Evolutionary conservation across 805 yeast species (phyloP).

Genomic region (Zygosaccharomyces gambellarensis): DNA sequence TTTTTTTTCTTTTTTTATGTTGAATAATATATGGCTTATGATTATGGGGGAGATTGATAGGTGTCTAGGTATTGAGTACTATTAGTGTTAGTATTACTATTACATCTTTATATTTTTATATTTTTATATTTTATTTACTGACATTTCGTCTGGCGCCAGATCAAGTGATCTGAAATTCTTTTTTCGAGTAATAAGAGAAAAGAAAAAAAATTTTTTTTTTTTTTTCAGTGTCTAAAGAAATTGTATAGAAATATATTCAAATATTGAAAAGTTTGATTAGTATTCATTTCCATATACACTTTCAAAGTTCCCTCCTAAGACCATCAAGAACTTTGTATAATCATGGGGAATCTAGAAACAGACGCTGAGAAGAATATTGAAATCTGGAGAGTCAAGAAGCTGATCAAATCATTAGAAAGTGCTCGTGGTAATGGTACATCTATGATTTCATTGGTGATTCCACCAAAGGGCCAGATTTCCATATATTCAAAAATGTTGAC

Average conservation of each 20-base stretch:
- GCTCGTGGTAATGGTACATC: slow-evolving; percentile 99
- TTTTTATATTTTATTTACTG: background rate
- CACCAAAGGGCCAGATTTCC: slow-evolving; percentile 92
- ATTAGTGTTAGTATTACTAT: background rate
- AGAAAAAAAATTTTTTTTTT: slow-evolving; percentile 8
- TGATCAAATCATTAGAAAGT: slow-evolving; percentile 76
- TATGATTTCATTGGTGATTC: slow-evolving; percentile 93
- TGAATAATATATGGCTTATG: background rate
- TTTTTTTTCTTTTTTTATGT: slow-evolving; percentile 1
- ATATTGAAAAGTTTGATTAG: background rate
- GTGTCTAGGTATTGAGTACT: background rate
- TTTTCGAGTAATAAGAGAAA: slow-evolving; percentile 4
- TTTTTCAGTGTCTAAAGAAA: background rate
- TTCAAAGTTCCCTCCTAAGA: background rate
- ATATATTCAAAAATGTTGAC: slow-evolving; percentile 85
- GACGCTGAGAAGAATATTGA: slow-evolving; percentile 96
- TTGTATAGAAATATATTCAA: background rate
- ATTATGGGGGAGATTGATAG: background rate
- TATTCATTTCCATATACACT: background rate
- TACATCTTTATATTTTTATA: background rate
- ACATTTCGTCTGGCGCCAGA: slow-evolving; percentile 1
- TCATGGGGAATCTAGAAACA: slow-evolving; percentile 37
- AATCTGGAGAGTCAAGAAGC: slow-evolving; percentile 98
- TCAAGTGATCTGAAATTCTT: background rate
- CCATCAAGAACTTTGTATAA: background rate